Evolutionary conservation across 1,139 yeast genomes (phyloP).

Genomic region (Hemisphaericaspora xylanilytica): DNA sequence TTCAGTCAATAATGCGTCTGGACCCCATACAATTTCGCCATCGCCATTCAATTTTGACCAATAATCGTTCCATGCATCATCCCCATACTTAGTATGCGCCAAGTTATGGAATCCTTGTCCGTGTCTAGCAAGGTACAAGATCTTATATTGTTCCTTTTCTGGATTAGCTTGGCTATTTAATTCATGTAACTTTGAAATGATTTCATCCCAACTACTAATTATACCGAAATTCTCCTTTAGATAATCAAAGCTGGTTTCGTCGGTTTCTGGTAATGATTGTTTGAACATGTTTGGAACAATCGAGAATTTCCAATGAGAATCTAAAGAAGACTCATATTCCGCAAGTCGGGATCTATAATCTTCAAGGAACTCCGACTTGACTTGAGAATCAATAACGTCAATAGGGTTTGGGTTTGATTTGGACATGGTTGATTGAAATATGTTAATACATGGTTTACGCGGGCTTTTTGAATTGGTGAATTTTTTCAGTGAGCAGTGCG

Average conservation of each 20-base stretch:
- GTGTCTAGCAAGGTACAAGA: conserved; percentile 44
- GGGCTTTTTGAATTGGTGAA: too few relatives aligned
- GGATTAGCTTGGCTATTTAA: conserved; percentile 26
- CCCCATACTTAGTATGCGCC: conserved; percentile 43
- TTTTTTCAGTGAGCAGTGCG: too few relatives aligned
- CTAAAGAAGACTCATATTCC: conserved; percentile 11
- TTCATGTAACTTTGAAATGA: conserved; percentile 22
- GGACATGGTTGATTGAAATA: too few relatives aligned
- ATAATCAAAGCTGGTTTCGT: conserved; percentile 38
- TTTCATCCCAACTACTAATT: conserved; percentile 32
- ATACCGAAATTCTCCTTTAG: conserved; percentile 41
- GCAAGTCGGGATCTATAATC: conserved; percentile 17
- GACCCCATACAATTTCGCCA: conserved; percentile 46
- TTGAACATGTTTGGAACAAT: conserved; percentile 37
- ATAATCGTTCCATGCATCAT: conserved; percentile 41
- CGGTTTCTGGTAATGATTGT: conserved; percentile 38
- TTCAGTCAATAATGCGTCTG: conserved; percentile 45
- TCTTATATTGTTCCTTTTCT: conserved; percentile 30
- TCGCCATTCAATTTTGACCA: conserved; percentile 46
- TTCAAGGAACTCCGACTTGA: conserved; percentile 12
- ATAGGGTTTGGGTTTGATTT: conserved; percentile 13
- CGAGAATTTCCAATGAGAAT: conserved; percentile 34
- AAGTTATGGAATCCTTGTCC: conserved; percentile 49
- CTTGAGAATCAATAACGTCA: conserved; percentile 15
- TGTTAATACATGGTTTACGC: too few relatives aligned